Conservation (phyloP, 2,329 filamentous ascomycete species). For the Dactylellina leptospora region DNA sequence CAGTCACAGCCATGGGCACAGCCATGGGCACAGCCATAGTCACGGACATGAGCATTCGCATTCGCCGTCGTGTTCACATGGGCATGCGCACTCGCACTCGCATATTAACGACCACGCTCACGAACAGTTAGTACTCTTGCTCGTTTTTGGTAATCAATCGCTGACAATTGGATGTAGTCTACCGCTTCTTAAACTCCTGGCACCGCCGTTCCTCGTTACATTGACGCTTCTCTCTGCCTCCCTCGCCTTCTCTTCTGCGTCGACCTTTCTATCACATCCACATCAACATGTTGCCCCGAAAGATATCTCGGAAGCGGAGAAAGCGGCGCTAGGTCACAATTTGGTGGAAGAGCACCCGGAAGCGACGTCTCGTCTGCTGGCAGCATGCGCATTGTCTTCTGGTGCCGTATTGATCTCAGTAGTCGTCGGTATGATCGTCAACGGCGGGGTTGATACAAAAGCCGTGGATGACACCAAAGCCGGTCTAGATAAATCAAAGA, state of each 20-base stretch:
- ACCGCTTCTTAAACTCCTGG: constrained; percentile 4
- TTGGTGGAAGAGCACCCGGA: constrained; percentile 12
- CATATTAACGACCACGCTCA: constrained; percentile 15
- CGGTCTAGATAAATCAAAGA: constrained; percentile 23
- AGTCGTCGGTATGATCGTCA: constrained; percentile 35
- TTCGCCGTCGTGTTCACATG: constrained; percentile 8
- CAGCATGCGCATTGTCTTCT: constrained; percentile 50
- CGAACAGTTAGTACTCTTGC: constrained; percentile 7
- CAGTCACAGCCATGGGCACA: constrained; percentile 15
- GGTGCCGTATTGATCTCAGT: constrained; percentile 34
- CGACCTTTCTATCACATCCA: constrained; percentile 48
- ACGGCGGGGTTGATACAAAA: constrained; percentile 20
- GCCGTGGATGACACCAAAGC: constrained; percentile 18
- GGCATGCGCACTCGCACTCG: constrained; percentile 7
- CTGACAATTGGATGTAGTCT: constrained; percentile 21
- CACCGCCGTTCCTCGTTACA: constrained; percentile 41
- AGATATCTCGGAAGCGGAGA: not conserved
- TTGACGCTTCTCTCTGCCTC: constrained; percentile 48
- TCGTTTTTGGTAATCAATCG: not conserved
- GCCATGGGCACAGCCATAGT: constrained; percentile 3
- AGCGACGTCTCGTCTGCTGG: constrained; percentile 29
- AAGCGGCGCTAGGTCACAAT: not conserved
- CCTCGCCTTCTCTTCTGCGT: constrained; percentile 48
- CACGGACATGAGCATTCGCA: constrained; percentile 10
- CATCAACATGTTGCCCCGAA: constrained; percentile 23